Evolutionary conservation across 2,329 filamentous ascomycete genomes (phyloP).

Genomic region (Aspergillus sp.): DNA sequence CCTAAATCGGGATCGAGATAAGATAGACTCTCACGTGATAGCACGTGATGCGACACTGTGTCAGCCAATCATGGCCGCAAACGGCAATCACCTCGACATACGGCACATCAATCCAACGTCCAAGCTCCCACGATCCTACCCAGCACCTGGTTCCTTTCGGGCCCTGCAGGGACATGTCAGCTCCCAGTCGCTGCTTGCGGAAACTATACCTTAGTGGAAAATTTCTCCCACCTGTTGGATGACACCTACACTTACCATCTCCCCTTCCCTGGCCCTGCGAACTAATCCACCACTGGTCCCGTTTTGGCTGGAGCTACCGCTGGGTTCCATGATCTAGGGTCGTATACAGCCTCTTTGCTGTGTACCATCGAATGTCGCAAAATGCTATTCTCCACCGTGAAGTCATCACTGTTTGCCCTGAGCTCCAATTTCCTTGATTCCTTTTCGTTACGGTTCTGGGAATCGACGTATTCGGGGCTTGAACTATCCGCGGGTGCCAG

Average conservation of each 20-base stretch:
- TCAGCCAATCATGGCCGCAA: constrained; percentile 13
- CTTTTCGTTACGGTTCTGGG: not conserved
- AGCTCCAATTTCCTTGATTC: too few relatives aligned
- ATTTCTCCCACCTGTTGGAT: constrained; percentile 2
- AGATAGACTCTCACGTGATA: not conserved
- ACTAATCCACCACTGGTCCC: not conserved
- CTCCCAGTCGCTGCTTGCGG: constrained; percentile 5
- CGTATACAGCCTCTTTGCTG: not conserved
- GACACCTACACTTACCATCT: constrained; percentile 15
- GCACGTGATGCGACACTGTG: not conserved
- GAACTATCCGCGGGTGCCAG: not conserved
- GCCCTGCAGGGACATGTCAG: constrained; percentile 8
- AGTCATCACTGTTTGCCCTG: not conserved
- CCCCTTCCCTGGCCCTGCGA: not conserved
- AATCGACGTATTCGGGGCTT: not conserved
- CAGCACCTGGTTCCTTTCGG: constrained; percentile 1
- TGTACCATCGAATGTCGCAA: not conserved
- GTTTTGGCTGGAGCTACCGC: not conserved
- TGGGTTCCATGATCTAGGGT: not conserved
- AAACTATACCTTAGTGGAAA: not conserved
- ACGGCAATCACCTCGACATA: constrained; percentile 1
- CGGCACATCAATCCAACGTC: not conserved
- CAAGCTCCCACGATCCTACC: not conserved
- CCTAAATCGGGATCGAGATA: constrained; percentile 12
- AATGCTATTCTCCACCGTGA: not conserved